Percentiles rank a stretch among this genome's conserved stretches.
Conservation (phyloP, 202 grass and related monocot genomes). For the Brachypodium distachyon region DNA sequence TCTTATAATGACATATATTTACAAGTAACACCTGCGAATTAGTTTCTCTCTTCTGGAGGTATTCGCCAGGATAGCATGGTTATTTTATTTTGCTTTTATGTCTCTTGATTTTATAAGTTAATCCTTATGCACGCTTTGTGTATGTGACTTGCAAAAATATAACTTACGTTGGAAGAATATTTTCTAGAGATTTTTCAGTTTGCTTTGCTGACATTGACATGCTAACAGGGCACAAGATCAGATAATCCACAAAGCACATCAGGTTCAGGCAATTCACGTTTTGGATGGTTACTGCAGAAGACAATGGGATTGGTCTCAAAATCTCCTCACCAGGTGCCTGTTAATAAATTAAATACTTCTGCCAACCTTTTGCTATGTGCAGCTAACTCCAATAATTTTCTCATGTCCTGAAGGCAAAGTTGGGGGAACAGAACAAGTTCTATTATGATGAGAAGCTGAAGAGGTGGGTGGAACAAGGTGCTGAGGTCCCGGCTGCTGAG, state of each 20-base stretch:
- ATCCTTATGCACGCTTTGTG: not conserved
- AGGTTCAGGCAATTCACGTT: constrained; percentile 56
- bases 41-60: not conserved
- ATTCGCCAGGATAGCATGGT: not conserved
- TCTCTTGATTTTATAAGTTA: not conserved
- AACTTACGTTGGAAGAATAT: not conserved
- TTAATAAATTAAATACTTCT: not conserved
- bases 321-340: constrained; percentile 64
- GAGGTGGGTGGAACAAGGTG: constrained; percentile 91
- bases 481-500: constrained; percentile 41
- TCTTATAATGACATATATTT: not conserved
- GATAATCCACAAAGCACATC: constrained; percentile 42
- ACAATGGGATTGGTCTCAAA: constrained; percentile 69
- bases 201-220: not conserved
- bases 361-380: not conserved
- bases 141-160: not conserved
- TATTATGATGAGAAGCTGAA: constrained; percentile 95
- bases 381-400: not conserved
- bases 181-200: not conserved
- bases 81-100: not conserved
- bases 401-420: constrained; percentile 54
- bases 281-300: constrained; percentile 79
- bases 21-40: not conserved
- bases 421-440: constrained; percentile 81
- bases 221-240: constrained; percentile 53